Evolutionary conservation across 2,329 filamentous ascomycete species (phyloP).

Genomic region (Pseudogymnoascus sp.): DNA sequence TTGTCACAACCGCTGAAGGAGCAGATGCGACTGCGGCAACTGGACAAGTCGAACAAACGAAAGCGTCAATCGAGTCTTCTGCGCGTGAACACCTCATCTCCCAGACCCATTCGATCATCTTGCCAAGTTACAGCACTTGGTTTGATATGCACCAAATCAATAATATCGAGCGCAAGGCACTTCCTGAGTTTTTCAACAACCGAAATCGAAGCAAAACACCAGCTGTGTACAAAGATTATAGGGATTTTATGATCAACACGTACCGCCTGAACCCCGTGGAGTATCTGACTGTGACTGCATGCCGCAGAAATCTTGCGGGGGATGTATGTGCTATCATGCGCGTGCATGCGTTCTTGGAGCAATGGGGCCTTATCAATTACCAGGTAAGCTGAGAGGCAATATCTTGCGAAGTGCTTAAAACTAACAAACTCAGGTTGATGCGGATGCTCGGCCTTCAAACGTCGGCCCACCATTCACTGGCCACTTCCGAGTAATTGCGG

Average conservation of each 20-base stretch:
- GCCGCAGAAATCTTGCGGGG: constrained; percentile 85
- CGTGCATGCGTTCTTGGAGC: constrained; percentile 93
- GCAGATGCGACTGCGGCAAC: constrained; percentile 44
- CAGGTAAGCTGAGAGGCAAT: constrained; percentile 53
- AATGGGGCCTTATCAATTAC: constrained; percentile 98
- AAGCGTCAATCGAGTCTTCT: constrained; percentile 73
- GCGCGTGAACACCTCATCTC: constrained; percentile 87
- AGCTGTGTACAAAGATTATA: constrained; percentile 95
- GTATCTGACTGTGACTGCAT: constrained; percentile 94
- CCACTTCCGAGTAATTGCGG: constrained; percentile 91
- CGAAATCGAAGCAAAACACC: constrained; percentile 97
- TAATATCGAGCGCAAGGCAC: constrained; percentile 83
- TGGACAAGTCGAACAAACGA: constrained; percentile 58
- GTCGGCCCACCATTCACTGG: constrained; percentile 95
- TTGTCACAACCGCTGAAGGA: constrained; percentile 34
- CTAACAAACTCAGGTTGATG: constrained; percentile 68
- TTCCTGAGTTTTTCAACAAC: constrained; percentile 98
- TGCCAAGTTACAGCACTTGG: constrained; percentile 97
- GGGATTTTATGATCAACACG: constrained; percentile 99
- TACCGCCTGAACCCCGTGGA: constrained; percentile 93
- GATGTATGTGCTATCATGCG: constrained; percentile 99
- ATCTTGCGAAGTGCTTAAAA: constrained; percentile 6
- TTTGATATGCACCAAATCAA: constrained; percentile 96
- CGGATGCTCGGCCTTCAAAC: constrained; percentile 87
- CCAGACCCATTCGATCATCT: constrained; percentile 90